Evolutionary conservation across 345 rosid species (phyloP).

Genomic region (Erucastrum elatum): DNA sequence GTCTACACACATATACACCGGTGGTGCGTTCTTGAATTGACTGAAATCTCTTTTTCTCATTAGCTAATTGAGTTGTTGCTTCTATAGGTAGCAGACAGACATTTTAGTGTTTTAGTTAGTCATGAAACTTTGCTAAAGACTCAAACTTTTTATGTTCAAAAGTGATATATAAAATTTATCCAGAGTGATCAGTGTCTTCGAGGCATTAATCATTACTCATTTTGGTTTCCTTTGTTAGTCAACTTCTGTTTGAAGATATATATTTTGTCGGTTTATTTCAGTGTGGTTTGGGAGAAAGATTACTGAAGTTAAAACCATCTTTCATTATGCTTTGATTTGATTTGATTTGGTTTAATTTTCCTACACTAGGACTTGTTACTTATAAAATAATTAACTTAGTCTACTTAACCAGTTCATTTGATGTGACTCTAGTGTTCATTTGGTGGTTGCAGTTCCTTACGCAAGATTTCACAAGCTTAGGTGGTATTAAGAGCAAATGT

Average conservation of each 20-base stretch:
- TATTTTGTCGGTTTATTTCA: neutral
- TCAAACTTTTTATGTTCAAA: neutral
- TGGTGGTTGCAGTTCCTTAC: constrained; percentile 2
- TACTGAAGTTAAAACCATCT: neutral
- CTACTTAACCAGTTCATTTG: neutral
- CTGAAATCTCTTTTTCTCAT: neutral
- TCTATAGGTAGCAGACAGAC: neutral
- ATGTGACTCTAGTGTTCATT: constrained; percentile 1
- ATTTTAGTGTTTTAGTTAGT: neutral
- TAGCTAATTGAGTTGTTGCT: neutral
- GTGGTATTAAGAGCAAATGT: neutral
- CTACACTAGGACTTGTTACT: neutral
- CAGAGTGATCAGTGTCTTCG: neutral
- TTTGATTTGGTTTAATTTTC: neutral
- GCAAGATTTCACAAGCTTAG: neutral
- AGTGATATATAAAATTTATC: neutral
- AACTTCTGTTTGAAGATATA: neutral
- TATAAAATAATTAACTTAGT: neutral
- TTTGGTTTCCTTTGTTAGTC: neutral
- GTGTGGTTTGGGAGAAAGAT: neutral
- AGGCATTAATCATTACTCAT: neutral
- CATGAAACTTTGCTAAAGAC: neutral
- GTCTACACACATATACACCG: constrained; percentile 16
- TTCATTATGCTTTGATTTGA: neutral
- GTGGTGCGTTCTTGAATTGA: constrained; percentile 8